Evolutionary conservation across 495 filamentous ascomycete species (phyloP), one percentile per base, ranked within the genome.

Genomic region (Sabuloglossum arenarium): DNA sequence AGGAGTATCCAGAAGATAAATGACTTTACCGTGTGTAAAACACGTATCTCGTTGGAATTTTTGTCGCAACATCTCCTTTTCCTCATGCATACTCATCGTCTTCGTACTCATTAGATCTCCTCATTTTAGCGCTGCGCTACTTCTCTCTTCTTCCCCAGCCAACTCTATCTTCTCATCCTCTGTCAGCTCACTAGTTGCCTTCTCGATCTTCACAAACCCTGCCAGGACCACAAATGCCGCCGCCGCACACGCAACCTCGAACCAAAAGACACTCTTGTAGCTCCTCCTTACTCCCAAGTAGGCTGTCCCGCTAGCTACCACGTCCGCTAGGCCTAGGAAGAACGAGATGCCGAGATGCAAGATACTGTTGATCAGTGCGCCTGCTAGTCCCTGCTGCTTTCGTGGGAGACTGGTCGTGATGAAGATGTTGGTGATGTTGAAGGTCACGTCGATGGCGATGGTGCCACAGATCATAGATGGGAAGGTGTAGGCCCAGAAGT

Each of bases 301-400:
- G 4, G 11, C 34, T 14, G 53, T 55, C 28, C 8, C 54, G 37
- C n/a, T 46, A 10, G 42, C 42, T 6, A 46, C 42, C 37, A 86
- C 71, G 63, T 94, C 86, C 0, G 80, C 84, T 47, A 94, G 75
- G 0, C 81, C 84, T 4, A 94, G 72, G 67, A 81, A 82, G 54
- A 91, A 79, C 0, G 85, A 82, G 58, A 91, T 87, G n/a, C 84
- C 86, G n/a, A 93, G 70, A 58, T 86, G 83, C 30, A 89, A 66
- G 2, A 78, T 70, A 53, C 70, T 74, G 59, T 82, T 81, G 61
- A 80, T 77, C 51, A 83, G 64, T 0, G 80, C 86, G 0, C 87
- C 88, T 0, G 86, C 86, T 0, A 88, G 71, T 0, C 85, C 86
- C 64, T 94, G 88, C 42, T 77, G 73, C 9, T 74, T 70, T 39